Percentiles rank a stretch among this genome's conserved stretches.
Evolutionary conservation across 2,329 filamentous ascomycete species (phyloP).

Genomic region (Myriosclerotinia curreyana): DNA sequence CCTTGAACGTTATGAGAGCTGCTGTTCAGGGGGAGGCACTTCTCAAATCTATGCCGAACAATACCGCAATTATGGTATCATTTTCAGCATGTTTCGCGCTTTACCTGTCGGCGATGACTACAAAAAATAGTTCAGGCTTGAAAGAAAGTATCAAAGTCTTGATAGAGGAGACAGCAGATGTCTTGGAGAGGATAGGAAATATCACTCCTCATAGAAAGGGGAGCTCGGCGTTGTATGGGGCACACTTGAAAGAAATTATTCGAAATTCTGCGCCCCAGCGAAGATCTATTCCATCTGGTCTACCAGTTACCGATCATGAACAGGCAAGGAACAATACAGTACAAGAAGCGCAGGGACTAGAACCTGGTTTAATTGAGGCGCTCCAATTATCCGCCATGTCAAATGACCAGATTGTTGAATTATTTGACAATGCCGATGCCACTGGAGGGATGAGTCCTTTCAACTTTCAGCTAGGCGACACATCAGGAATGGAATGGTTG

Average conservation of each 20-base stretch:
- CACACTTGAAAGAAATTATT: constrained; percentile 49
- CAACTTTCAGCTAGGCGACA: constrained; percentile 33
- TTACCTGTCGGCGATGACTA: constrained; percentile 58
- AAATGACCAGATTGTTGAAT: constrained; percentile 64
- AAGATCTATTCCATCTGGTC: constrained; percentile 17
- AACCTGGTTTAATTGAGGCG: constrained; percentile 41
- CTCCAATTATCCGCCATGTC: constrained; percentile 68
- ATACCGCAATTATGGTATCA: constrained; percentile 75
- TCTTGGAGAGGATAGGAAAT: constrained; percentile 66
- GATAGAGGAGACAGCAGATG: constrained; percentile 65
- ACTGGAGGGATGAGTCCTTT: constrained; percentile 47
- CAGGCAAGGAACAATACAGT: not conserved
- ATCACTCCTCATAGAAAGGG: constrained; percentile 65
- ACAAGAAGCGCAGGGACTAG: not conserved
- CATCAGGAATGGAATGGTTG: constrained; percentile 35
- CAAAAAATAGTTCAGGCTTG: constrained; percentile 53
- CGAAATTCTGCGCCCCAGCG: constrained; percentile 24
- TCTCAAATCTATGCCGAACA: constrained; percentile 74
- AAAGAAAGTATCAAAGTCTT: constrained; percentile 62
- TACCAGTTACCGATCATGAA: not conserved
- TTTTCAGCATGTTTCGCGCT: constrained; percentile 71
- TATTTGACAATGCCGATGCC: constrained; percentile 60
- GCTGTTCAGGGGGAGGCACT: constrained; percentile 69
- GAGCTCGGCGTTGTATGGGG: constrained; percentile 58
- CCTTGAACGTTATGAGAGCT: constrained; percentile 70